Base-by-base conservation (phyloP, 2,329 filamentous ascomycete species). In the Cladosporium colombiae region DNA sequence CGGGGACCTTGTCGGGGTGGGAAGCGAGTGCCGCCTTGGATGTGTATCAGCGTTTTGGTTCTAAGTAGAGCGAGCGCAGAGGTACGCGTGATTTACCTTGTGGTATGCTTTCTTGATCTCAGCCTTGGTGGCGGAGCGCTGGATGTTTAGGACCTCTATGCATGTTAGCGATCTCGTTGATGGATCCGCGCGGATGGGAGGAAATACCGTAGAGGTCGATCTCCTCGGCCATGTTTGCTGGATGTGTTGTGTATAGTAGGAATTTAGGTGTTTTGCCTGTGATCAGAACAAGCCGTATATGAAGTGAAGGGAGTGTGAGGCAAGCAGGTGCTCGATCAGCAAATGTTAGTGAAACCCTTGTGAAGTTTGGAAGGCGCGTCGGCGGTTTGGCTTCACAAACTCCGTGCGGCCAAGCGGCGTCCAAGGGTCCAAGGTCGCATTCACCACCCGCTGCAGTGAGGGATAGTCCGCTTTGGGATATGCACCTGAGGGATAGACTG, bases 81-180 rank as follows among this genome's bases (percentile, higher is more conserved):
- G 58, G 58, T 7, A 35, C 4, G 33, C 11, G 16, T 27, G 40
- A 49, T 63, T 46, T 61, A 76, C 81, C 86, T 96, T 97, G 81
- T 94, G 91, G 81, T 97, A 97, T 68, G 93, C 93, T 81, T 97
- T 97, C 79, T 95, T 96, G 80, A 98, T 91, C 74, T 97, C 91
- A 65, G 90, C 87, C 74, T 90, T 89, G 68, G 84, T 88, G 62
- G 93, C 91, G 68, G 82, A 82, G 77, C 85, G 90, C 62, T 89
- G 83, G 73, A 98, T 86, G 67, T 88, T 90, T 68, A 98, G 88
- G 73, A 97, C 84, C 81, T 89, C 93, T 96, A 75, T 65, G 69
- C 63, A 49, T 63, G 67, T 81, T 67, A 81, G 76, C 66, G 50
- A 65, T 35, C 27, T 31, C n/a, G 18, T 40, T 18, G 16, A 5